Conservation (phyloP, 2,329 filamentous ascomycete genomes). For the Fusarium paranaense region DNA sequence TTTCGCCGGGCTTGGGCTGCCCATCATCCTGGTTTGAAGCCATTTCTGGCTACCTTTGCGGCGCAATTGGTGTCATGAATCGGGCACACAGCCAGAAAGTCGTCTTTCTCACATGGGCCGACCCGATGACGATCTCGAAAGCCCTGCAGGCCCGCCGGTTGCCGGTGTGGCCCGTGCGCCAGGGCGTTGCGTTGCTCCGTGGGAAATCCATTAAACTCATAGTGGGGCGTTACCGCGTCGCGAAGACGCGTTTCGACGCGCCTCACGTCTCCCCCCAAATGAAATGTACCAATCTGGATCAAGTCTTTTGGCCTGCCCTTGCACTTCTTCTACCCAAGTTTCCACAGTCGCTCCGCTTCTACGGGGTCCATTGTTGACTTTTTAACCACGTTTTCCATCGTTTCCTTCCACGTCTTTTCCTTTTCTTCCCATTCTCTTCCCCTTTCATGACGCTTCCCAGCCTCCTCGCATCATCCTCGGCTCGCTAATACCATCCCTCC, state of each 20-base stretch:
- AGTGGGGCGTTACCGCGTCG: constrained; percentile 42
- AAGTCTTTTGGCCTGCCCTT: constrained; percentile 36
- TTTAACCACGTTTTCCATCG: constrained; percentile 16
- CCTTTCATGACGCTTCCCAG: constrained; percentile 31
- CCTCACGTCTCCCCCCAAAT: constrained; percentile 31
- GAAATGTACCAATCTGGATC: constrained; percentile 43
- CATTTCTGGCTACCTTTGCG: constrained; percentile 50
- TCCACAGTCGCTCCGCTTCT: constrained; percentile 38
- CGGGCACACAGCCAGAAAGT: constrained; percentile 20
- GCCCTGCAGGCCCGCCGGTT: constrained; percentile 20
- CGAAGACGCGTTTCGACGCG: constrained; percentile 49
- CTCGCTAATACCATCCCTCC: constrained; percentile 36
- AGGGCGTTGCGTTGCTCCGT: constrained; percentile 27
- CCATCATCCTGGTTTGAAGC: constrained; percentile 46
- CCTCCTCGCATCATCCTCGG: constrained; percentile 22
- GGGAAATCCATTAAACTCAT: constrained; percentile 49
- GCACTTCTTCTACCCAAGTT: constrained; percentile 17
- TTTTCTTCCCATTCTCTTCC: background rate
- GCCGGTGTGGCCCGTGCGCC: constrained; percentile 36
- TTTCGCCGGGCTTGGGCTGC: constrained; percentile 43
- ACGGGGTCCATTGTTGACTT: constrained; percentile 33
- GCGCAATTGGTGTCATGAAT: constrained; percentile 44
- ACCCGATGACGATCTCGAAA: constrained; percentile 44
- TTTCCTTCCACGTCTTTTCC: constrained; percentile 8
- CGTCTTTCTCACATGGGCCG: constrained; percentile 38